Evolutionary conservation across 331 rosid species (phyloP).

Genomic region (Malus hybrid): DNA sequence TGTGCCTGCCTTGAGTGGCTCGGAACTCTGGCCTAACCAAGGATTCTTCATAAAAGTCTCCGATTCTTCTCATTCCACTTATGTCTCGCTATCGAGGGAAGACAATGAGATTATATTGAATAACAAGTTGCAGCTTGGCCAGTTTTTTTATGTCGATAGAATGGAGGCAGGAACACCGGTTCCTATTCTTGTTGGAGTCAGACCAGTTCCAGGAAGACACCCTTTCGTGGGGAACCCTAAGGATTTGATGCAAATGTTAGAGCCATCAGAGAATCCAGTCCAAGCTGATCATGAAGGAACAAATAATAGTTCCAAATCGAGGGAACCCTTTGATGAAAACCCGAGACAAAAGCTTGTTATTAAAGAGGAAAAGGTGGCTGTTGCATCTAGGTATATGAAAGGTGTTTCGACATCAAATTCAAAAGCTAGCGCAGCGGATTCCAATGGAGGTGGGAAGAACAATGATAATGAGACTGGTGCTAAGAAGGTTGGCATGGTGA

Average conservation of each 20-base stretch:
- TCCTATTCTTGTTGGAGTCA: slow-evolving; percentile 64
- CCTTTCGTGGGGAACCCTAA: slow-evolving; percentile 79
- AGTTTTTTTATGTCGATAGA: slow-evolving; percentile 75
- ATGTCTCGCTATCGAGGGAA: slow-evolving; percentile 67
- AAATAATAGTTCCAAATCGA: slow-evolving; percentile 19
- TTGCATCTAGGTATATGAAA: slow-evolving; percentile 89
- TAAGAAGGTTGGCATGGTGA: slow-evolving; percentile 36
- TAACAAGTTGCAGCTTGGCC: slow-evolving; percentile 84
- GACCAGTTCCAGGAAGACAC: slow-evolving; percentile 76
- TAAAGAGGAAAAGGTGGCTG: slow-evolving; percentile 69
- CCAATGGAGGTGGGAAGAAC: slow-evolving; percentile 35
- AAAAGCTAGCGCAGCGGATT: slow-evolving; percentile 31
- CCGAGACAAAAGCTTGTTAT: slow-evolving; percentile 56
- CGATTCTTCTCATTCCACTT: slow-evolving; percentile 84
- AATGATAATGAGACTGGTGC: slow-evolving; percentile 48
- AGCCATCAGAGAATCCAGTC: slow-evolving; percentile 39
- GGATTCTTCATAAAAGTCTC: slow-evolving; percentile 92
- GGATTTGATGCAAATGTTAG: slow-evolving; percentile 89
- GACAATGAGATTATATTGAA: slow-evolving; percentile 82
- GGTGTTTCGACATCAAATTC: slow-evolving; percentile 46
- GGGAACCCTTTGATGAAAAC: slow-evolving; percentile 31
- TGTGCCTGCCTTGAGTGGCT: slow-evolving; percentile 81
- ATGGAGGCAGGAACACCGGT: slow-evolving; percentile 66
- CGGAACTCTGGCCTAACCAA: slow-evolving; percentile 85
- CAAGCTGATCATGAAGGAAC: slow-evolving; percentile 25